These are phyloP conservation scores for Lumnitzera littorea DNA, from an alignment of 345 rosid species.

Conservation along the genomic window DNA sequence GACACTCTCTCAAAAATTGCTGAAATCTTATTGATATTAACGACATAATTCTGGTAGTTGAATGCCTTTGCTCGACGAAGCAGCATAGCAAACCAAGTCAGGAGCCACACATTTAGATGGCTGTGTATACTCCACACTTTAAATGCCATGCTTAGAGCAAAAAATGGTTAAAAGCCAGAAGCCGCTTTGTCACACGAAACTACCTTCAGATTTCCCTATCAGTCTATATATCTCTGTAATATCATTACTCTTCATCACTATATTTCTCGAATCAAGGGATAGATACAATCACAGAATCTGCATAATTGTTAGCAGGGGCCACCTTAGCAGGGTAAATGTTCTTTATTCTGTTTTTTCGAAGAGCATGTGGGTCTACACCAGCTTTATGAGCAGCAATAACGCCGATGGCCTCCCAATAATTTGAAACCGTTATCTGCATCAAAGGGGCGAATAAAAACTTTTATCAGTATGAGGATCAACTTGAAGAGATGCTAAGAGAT, in stretches of 20 bases:
- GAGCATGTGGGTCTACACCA: constrained; percentile 44
- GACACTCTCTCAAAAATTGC: no score
- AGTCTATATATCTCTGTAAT: no score
- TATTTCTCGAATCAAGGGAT: constrained; percentile 4
- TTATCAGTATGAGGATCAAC: neutral
- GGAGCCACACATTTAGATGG: no score
- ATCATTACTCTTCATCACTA: neutral
- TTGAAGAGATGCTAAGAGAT: neutral
- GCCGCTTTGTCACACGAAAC: no score
- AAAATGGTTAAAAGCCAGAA: no score
- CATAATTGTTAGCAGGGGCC: constrained; percentile 18
- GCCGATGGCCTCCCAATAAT: constrained; percentile 72
- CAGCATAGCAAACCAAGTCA: no score
- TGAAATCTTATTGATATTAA: no score
- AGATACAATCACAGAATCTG: constrained; percentile 22
- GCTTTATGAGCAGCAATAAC: constrained; percentile 59
- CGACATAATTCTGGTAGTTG: no score
- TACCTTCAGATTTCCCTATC: no score
- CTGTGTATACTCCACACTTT: no score
- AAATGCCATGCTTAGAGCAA: no score
- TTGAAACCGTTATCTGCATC: constrained; percentile 50
- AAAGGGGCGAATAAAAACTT: neutral
- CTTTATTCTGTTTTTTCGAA: constrained; percentile 33
- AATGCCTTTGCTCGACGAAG: no score
- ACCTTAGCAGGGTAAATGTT: constrained; percentile 19